These are phyloP conservation scores for Middelhovenomyces tepae DNA, from an alignment of 805 yeast species.

Conservation along the genomic window DNA sequence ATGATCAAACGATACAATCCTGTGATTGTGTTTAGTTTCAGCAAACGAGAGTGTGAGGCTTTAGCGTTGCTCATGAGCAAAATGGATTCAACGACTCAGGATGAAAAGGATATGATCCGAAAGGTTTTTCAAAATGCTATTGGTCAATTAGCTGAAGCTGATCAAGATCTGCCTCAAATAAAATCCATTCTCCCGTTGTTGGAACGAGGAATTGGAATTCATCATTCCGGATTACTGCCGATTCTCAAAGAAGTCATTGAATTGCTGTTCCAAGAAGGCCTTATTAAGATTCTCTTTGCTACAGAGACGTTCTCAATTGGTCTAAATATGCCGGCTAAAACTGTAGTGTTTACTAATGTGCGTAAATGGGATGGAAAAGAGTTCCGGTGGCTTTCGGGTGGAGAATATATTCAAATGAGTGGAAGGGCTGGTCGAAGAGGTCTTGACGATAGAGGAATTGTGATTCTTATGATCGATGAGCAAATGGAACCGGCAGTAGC, in stretches of 20 bases:
- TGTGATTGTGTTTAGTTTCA: constrained; percentile 95
- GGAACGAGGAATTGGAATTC: constrained; percentile 95
- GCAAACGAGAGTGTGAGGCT: constrained; percentile 93
- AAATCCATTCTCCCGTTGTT: constrained; percentile 81
- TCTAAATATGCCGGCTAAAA: constrained; percentile 97
- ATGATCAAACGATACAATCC: constrained; percentile 96
- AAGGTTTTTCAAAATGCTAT: constrained; percentile 90
- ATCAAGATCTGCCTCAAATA: constrained; percentile 89
- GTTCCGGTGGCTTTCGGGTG: constrained; percentile 98
- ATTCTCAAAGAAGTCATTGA: constrained; percentile 92
- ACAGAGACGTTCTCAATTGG: constrained; percentile 99
- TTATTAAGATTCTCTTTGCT: constrained; percentile 88
- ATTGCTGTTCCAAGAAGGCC: constrained; percentile 93
- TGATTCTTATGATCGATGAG: constrained; percentile 98
- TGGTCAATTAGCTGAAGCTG: constrained; percentile 77
- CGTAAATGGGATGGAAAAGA: constrained; percentile 98
- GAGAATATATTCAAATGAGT: constrained; percentile 99
- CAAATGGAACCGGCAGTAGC: constrained; percentile 99
- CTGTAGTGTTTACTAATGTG: constrained; percentile 95
- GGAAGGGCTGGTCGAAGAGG: constrained; percentile 99
- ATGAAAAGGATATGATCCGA: constrained; percentile 83
- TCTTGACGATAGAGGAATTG: constrained; percentile 97
- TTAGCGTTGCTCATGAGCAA: constrained; percentile 93
- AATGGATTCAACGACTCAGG: constrained; percentile 87
- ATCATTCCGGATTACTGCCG: constrained; percentile 93